Percentiles rank a stretch among this genome's conserved stretches.
Evolutionary conservation across 2,329 filamentous ascomycete genomes (phyloP).

Genomic region (Camillea tinctor): DNA sequence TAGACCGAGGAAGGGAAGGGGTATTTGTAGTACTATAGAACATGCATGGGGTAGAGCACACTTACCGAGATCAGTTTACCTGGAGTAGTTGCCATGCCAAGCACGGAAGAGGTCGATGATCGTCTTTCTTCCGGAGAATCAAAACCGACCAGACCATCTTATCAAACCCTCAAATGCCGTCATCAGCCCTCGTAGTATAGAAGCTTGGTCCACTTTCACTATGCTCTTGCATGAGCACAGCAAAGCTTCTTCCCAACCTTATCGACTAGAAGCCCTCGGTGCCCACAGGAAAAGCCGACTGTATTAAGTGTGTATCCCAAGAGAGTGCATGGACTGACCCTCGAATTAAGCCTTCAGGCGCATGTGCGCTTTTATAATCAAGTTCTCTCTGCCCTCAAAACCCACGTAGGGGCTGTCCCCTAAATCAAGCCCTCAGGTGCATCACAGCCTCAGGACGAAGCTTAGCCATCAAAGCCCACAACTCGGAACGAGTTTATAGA

Average conservation of each 20-base stretch:
- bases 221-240: constrained; percentile 24
- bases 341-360: constrained; percentile 7
- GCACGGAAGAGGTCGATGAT: neutral
- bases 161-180: constrained; percentile 34
- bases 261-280: constrained; percentile 32
- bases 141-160: constrained; percentile 9
- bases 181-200: constrained; percentile 33
- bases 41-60: constrained; percentile 12
- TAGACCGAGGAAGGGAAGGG: constrained; percentile 10
- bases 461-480: constrained; percentile 55
- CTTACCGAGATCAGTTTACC: constrained; percentile 23
- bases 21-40: constrained; percentile 3
- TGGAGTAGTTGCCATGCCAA: constrained; percentile 3
- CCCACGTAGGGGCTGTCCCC: constrained; percentile 31
- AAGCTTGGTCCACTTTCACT: constrained; percentile 33
- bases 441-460: constrained; percentile 46
- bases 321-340: constrained; percentile 15
- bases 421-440: constrained; percentile 55
- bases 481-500: constrained; percentile 38
- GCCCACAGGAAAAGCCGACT: constrained; percentile 35
- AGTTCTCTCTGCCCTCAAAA: constrained; percentile 31
- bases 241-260: constrained; percentile 34
- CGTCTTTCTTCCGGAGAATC: neutral
- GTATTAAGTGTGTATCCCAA: constrained; percentile 12
- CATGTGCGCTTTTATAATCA: constrained; percentile 7